phyloP scores from a whole-genome alignment of 176 grass and related monocot genomes.

The Chrysopogon serrulatus region DNA sequence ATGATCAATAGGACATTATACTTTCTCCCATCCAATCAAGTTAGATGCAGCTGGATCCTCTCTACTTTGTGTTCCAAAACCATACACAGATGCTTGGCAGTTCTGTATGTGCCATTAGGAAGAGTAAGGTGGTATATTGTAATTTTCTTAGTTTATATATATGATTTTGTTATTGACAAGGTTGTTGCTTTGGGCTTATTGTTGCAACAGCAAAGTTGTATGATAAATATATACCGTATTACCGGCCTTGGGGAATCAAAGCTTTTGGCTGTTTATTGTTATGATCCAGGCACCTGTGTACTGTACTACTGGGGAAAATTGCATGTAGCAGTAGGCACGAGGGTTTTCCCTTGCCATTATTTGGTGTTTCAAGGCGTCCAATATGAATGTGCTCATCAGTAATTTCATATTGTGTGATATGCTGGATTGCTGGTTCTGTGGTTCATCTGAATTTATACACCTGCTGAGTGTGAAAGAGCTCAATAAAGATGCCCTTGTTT shows the following conservation, averaged over 20 bases:
- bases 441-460: neutral
- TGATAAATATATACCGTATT: conserved; percentile 44
- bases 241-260: neutral
- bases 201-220: conserved; percentile 44
- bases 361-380: neutral
- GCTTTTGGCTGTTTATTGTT: neutral
- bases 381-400: neutral
- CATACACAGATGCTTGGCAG: conserved; percentile 25
- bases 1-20: conserved; percentile 23
- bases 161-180: conserved; percentile 26
- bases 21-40: neutral
- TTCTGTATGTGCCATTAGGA: conserved; percentile 10
- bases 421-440: neutral
- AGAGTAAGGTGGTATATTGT: conserved; percentile 38
- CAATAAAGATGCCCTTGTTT: neutral
- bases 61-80: neutral
- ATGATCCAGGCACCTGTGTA: neutral
- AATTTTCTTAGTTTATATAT: conserved; percentile 34
- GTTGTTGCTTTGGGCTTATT: conserved; percentile 25
- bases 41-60: conserved; percentile 9
- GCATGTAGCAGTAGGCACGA: neutral
- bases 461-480: neutral
- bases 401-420: neutral
- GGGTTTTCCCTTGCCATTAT: neutral
- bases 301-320: neutral